Evolutionary conservation across 768 basidiomycete genomes (phyloP), one percentile per base, ranked within the genome.

Genomic region (Lyophyllum shimeji): DNA sequence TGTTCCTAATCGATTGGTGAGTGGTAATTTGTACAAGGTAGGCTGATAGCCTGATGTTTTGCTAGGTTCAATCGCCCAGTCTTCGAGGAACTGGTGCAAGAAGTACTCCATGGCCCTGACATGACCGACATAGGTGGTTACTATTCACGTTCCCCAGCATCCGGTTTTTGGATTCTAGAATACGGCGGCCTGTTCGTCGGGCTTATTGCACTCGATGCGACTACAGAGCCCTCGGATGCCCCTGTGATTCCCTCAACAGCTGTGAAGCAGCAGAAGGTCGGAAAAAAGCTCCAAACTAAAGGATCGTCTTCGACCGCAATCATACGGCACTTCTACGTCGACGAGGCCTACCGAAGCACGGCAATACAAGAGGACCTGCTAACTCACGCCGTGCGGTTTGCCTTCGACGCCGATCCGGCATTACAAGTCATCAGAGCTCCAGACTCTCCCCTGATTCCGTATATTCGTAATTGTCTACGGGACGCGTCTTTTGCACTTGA

Each of bases 271-370:
- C 62, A 52, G 29, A 29, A 29, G 43, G 23, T 37, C 1, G 42
- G 27, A 46, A 58, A 25, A 65, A 58, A 58, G 17, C 43, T 1
- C 49, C 50, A 18, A 63, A 67, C 50, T 24, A 43, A 43, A 69
- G 63, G 21, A 71, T 71, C 76, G 29, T 74, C 83, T n/a, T 65
- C 69, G 40, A 74, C 76, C n/a, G 90, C 85, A 11, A 71, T 76
- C 17, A 84, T 93, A 61, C 85, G 89, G 27, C 90, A 93, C 66
- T 86, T 91, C 69, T 86, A 82, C 61, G 80, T 89, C 23, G 86
- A 89, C 39, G 85, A 86, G 60, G 74, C 72, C 15, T 92, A 82
- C 62, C 81, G 87, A 48, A 60, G 61, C 7, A 70, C 80, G 21
- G 74, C 74, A 12, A 75, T 89, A 42, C 87, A 91, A 65, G 71